Evolutionary conservation across 495 filamentous ascomycete species (phyloP).

Genomic region (Cercophora samala): DNA sequence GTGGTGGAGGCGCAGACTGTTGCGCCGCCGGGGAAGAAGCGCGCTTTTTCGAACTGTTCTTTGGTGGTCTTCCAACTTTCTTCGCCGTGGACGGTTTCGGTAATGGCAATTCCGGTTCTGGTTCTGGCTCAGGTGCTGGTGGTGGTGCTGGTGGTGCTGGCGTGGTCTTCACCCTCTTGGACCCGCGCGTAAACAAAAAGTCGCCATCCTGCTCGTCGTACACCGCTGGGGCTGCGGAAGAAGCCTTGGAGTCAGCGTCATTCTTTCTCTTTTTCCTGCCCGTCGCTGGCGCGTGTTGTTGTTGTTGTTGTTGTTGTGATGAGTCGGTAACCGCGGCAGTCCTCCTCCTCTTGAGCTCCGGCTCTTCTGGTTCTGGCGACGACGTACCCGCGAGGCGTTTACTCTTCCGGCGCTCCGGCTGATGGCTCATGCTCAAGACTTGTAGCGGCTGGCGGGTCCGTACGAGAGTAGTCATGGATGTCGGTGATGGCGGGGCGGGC

Average conservation of each 20-base stretch:
- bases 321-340: not conserved
- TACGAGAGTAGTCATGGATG: conserved; percentile 61
- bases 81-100: conserved; percentile 21
- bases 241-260: conserved; percentile 10
- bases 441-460: conserved; percentile 56
- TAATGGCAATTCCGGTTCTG: conserved; percentile 18
- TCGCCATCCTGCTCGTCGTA: conserved; percentile 67
- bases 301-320: not conserved
- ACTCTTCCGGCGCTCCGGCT: conserved; percentile 53
- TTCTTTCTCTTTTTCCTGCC: conserved; percentile 14
- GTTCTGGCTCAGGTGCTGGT: conserved; percentile 24
- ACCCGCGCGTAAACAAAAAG: conserved; percentile 58
- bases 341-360: conserved; percentile 9
- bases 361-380: conserved; percentile 8
- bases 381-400: conserved; percentile 55
- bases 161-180: conserved; percentile 50
- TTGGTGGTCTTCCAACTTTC: conserved; percentile 42
- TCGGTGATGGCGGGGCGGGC: conserved; percentile 30
- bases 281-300: conserved; percentile 20
- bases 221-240: conserved; percentile 35
- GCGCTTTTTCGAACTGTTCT: conserved; percentile 37
- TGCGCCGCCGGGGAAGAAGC: conserved; percentile 37
- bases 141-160: conserved; percentile 28
- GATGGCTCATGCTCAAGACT: conserved; percentile 59
- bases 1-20: conserved; percentile 30